Conservation (phyloP, 2,329 filamentous ascomycete species). For the Aspergillus sp. region DNA sequence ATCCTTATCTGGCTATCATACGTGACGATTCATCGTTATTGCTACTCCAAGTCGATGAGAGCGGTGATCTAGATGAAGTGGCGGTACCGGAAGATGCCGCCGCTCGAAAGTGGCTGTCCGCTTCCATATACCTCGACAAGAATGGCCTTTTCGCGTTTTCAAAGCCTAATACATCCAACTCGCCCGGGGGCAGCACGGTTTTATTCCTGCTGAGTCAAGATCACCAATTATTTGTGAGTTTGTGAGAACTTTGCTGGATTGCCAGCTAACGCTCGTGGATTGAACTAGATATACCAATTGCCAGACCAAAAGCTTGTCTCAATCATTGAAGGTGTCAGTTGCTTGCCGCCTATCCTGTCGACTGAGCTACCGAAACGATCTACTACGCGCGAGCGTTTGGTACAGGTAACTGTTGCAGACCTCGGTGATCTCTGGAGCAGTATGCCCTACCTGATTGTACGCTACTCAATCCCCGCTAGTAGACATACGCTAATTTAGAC, state of each 20-base stretch:
- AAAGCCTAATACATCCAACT: constrained; percentile 24
- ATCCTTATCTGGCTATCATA: constrained; percentile 82
- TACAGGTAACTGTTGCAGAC: constrained; percentile 82
- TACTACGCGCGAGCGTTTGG: constrained; percentile 71
- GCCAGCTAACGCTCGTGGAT: constrained; percentile 6
- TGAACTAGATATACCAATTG: constrained; percentile 71
- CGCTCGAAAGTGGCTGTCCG: constrained; percentile 76
- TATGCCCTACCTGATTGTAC: constrained; percentile 80
- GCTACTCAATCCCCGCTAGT: constrained; percentile 33
- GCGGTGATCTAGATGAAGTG: constrained; percentile 83
- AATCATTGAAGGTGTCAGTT: constrained; percentile 74
- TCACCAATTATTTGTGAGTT: constrained; percentile 74
- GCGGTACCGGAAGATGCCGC: constrained; percentile 64
- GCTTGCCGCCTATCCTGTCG: constrained; percentile 76
- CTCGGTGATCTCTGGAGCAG: constrained; percentile 74
- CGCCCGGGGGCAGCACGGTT: constrained; percentile 58
- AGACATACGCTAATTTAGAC: constrained; percentile 12
- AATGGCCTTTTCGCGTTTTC: constrained; percentile 57
- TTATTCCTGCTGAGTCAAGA: constrained; percentile 77
- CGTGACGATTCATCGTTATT: constrained; percentile 82
- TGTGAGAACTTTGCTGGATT: neutral
- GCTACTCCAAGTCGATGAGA: constrained; percentile 77
- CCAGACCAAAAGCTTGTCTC: constrained; percentile 76
- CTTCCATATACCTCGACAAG: constrained; percentile 78
- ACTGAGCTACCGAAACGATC: constrained; percentile 72